Evolutionary conservation across 495 filamentous ascomycete genomes (phyloP), one percentile per base, ranked within the genome.

Genomic region (Chaetomium fimeti): DNA sequence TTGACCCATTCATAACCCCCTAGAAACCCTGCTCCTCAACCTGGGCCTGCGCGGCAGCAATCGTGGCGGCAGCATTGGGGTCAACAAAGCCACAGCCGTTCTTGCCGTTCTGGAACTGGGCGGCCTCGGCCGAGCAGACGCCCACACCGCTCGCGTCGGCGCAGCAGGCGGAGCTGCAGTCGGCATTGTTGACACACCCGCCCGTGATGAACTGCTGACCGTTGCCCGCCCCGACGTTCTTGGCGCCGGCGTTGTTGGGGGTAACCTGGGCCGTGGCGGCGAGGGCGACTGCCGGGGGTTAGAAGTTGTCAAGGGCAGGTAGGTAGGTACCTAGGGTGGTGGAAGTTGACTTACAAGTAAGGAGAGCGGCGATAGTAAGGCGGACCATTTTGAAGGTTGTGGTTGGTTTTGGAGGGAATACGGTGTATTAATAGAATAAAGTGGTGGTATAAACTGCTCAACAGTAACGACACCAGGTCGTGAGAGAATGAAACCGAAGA

Each of bases 141-240:
- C 78, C 76, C 53, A 65, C 68, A 22, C 65, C 66, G 63, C 64
- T 67, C 61, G 60, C 71, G 67, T 76, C 70, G 54, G 78, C 77
- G 63, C 78, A 81, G 72, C 78, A 81, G n/a, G 61, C 75, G 18
- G 73, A 75, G 25, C 51, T 56, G 72, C 78, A 81, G 61, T 81
- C 76, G 47, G 78, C 76, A 56, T 79, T 74, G 32, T 78, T 77
- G 52, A 78, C 77, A 63, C 81, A 83, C 51, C 81, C 78, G 32
- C 73, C 73, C 38, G 81, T 80, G 66, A 83, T 81, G 75, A 83
- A 85, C 68, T 84, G 82, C 22, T 73, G 63, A 20, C 76, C 81
- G 49, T 78, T 78, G 60, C 81, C 83, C 59, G 77, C 72, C 36
- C 83, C 83, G 60, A 84, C 82, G 68, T 86, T 71, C 57, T 71